Percentiles rank a stretch among this genome's conserved stretches.
Conservation (phyloP, 345 rosid species). For the Microcos paniculata region DNA sequence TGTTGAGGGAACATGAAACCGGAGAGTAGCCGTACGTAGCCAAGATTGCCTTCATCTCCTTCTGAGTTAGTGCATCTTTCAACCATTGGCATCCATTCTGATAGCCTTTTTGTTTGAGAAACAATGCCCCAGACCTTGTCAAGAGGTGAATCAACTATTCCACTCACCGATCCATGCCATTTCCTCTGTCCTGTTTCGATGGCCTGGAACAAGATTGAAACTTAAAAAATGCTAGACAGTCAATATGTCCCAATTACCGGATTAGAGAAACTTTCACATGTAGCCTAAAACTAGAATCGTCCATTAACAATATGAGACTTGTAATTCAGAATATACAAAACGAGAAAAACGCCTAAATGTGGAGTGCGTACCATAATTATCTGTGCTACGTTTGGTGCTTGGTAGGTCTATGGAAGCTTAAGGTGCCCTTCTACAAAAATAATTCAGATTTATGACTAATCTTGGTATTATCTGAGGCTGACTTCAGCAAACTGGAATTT, state of each 20-base stretch:
- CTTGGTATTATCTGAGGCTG: not conserved
- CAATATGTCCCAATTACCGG: too few species aligned
- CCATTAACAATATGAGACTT: not conserved
- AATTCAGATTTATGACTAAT: not conserved
- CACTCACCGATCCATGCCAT: constrained; percentile 47
- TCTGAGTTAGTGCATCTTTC: constrained; percentile 45
- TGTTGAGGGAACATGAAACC: constrained; percentile 63
- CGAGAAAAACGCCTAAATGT: not conserved
- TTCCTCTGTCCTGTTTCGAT: constrained; percentile 25
- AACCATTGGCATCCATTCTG: constrained; percentile 64
- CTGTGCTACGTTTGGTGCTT: not conserved
- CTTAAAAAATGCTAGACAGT: not conserved
- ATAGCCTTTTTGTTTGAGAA: constrained; percentile 40
- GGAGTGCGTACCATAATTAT: not conserved
- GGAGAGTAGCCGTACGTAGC: constrained; percentile 43
- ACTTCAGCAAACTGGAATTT: not conserved
- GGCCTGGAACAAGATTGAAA: constrained; percentile 23
- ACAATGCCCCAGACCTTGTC: constrained; percentile 46
- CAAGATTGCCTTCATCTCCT: constrained; percentile 47
- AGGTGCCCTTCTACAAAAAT: not conserved
- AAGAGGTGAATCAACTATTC: constrained; percentile 45
- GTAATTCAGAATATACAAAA: not conserved
- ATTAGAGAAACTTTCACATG: too few species aligned
- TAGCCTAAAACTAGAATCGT: not conserved
- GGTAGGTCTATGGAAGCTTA: not conserved